Conservation (phyloP, 208 protist species). For the Leptomonas pyrrhocoris region DNA sequence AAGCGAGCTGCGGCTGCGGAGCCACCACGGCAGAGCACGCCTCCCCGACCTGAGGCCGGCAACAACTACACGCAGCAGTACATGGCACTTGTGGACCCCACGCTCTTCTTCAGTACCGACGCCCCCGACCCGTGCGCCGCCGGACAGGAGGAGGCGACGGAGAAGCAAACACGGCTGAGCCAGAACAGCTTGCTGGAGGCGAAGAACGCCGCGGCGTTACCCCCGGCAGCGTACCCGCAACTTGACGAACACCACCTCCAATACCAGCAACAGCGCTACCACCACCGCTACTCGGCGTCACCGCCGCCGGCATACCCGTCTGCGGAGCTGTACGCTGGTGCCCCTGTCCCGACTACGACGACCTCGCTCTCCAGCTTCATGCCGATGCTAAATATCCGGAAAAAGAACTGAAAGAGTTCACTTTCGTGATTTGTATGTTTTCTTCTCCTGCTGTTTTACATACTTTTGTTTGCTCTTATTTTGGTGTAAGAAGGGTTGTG, state of each 20-base stretch:
- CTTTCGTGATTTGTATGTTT: not conserved
- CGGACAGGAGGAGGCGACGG: not conserved
- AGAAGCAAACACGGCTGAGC: conserved; percentile 4
- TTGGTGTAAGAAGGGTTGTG: no score
- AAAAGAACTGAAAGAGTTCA: not conserved
- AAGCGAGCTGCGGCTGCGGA: no score
- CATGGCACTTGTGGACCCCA: not conserved
- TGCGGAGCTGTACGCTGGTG: not conserved
- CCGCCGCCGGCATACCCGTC: conserved; percentile 1
- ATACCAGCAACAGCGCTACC: no score
- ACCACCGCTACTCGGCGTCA: no score
- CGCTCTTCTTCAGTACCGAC: not conserved
- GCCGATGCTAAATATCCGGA: not conserved
- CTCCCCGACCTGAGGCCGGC: no score
- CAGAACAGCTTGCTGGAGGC: not conserved
- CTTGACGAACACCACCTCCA: no score
- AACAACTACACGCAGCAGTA: no score
- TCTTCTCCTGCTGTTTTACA: not conserved
- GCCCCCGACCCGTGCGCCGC: not conserved
- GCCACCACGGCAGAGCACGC: no score
- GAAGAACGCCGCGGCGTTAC: not conserved
- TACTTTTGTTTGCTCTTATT: no score
- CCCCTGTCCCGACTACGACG: not conserved
- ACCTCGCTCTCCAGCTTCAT: not conserved
- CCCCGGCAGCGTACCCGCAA: conserved; percentile 5